These are phyloP conservation scores for Candida coleopterorum DNA, from an alignment of 805 yeast species.

Conservation along the genomic window DNA sequence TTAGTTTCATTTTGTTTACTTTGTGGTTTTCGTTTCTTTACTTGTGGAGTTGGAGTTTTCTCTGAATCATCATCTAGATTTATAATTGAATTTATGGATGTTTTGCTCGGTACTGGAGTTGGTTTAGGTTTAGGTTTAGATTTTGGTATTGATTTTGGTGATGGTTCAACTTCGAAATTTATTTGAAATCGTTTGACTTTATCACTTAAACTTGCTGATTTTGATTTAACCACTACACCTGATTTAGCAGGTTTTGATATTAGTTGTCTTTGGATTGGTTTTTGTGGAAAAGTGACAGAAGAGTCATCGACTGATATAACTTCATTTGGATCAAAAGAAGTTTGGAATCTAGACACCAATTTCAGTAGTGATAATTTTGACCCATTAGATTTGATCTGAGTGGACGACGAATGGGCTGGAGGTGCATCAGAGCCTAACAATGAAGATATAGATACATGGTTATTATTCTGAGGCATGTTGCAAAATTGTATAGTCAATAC, in stretches of 20 bases:
- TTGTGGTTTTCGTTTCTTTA: constrained; percentile 15
- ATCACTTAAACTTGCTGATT: constrained; percentile 13
- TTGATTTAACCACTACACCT: background rate
- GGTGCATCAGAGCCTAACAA: constrained; percentile 17
- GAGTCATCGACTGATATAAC: constrained; percentile 4
- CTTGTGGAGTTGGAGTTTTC: constrained; percentile 10
- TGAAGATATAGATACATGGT: constrained; percentile 30
- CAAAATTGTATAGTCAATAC: background rate
- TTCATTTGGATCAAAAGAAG: constrained; percentile 17
- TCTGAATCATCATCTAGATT: constrained; percentile 30
- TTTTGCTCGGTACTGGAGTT: constrained; percentile 19
- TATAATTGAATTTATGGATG: constrained; percentile 38
- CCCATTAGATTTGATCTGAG: constrained; percentile 1
- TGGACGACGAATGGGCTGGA: constrained; percentile 8
- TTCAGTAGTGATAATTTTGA: constrained; percentile 10
- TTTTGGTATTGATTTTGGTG: constrained; percentile 1
- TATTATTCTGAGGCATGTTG: constrained; percentile 14
- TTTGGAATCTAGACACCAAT: constrained; percentile 29
- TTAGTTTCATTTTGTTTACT: constrained; percentile 5
- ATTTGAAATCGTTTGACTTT: constrained; percentile 31
- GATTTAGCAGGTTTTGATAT: constrained; percentile 2
- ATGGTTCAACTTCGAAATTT: constrained; percentile 17
- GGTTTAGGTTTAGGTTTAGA: constrained; percentile 6
- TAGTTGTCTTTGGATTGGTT: background rate
- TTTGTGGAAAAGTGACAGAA: background rate